phyloP scores from a whole-genome alignment of 805 yeast genomes.

The Metschnikowia corniflorae region DNA sequence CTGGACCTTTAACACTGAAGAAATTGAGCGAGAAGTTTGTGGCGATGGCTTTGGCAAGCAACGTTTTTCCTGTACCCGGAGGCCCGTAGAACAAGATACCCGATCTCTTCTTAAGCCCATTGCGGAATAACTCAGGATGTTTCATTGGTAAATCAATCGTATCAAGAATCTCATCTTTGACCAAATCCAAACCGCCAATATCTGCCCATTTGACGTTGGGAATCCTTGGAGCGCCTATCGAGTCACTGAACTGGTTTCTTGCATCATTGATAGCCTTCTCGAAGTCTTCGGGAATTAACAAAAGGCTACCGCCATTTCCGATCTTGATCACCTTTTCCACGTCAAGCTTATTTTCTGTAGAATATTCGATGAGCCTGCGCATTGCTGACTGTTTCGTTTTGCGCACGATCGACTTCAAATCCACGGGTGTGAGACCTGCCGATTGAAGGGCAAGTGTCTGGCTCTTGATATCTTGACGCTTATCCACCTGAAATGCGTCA shows the following conservation, averaged over 20 bases:
- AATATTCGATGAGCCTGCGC: conserved; percentile 41
- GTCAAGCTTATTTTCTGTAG: conserved; percentile 19
- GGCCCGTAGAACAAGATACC: conserved; percentile 97
- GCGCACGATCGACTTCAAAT: conserved; percentile 65
- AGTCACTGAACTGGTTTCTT: conserved; percentile 82
- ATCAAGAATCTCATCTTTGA: conserved; percentile 89
- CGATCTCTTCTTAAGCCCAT: conserved; percentile 88
- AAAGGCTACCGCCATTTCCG: conserved; percentile 55
- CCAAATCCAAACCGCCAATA: conserved; percentile 90
- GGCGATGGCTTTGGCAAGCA: conserved; percentile 95
- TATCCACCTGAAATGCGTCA: conserved; percentile 19
- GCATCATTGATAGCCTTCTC: conserved; percentile 74
- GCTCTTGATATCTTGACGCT: conserved; percentile 44
- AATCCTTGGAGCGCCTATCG: conserved; percentile 94
- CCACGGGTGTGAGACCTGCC: conserved; percentile 89
- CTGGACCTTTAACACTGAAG: conserved; percentile 97
- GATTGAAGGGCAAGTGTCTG: conserved; percentile 71
- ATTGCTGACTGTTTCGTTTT: conserved; percentile 59
- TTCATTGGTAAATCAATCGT: conserved; percentile 95
- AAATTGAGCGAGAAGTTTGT: conserved; percentile 91
- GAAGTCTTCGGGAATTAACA: conserved; percentile 57
- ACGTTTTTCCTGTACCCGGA: conserved; percentile 97
- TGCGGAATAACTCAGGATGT: conserved; percentile 83
- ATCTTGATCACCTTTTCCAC: conserved; percentile 33
- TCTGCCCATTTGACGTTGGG: conserved; percentile 97